Evolutionary conservation across 2,329 filamentous ascomycete genomes (phyloP).

Genomic region (Tolypocladium amazonense): DNA sequence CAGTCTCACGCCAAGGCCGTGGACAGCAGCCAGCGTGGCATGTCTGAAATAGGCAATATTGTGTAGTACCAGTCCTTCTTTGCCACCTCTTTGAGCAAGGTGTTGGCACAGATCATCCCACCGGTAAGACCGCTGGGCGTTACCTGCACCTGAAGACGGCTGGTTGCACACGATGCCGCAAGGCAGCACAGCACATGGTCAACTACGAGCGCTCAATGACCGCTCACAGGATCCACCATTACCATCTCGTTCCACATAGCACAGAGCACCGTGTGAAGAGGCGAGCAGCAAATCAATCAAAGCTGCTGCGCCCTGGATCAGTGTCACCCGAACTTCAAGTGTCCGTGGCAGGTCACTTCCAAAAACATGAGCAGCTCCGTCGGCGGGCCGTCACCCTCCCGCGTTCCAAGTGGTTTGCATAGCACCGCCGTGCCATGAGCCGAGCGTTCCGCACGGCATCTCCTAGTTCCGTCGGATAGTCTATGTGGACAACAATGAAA

Average conservation of each 20-base stretch:
- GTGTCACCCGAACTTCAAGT: neutral
- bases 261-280: neutral
- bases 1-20: neutral
- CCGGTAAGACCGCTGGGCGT: neutral
- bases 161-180: neutral
- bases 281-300: neutral
- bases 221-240: neutral
- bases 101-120: neutral
- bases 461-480: neutral
- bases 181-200: neutral
- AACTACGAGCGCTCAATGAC: neutral
- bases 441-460: neutral
- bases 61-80: neutral
- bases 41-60: neutral
- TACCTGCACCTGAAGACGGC: neutral
- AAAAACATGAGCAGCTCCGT: neutral
- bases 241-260: neutral
- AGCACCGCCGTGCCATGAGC: neutral
- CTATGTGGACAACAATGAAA: neutral
- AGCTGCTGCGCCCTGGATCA: neutral
- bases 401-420: neutral
- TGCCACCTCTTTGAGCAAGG: neutral
- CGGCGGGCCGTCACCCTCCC: neutral
- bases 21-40: neutral
- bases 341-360: neutral